Percentiles rank a stretch among this genome's conserved stretches.
Evolutionary conservation across 192 early-diverging fungal species (phyloP).

Genomic region (Dissophora globulifera): DNA sequence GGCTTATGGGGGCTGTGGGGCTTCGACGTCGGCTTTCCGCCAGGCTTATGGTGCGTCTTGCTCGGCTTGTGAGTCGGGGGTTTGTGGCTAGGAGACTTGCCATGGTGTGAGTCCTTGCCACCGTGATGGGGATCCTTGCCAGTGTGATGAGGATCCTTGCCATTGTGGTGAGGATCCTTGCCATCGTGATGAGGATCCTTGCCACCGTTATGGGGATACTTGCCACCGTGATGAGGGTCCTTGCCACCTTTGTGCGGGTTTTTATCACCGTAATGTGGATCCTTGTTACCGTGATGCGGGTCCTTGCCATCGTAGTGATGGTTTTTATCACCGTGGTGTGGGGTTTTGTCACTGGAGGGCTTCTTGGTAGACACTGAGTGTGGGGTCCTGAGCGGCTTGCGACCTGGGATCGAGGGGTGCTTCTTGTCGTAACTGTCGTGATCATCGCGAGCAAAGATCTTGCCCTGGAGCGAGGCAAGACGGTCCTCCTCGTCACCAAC

Average conservation of each 20-base stretch:
- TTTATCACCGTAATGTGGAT: too few species aligned
- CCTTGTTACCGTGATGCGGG: background rate
- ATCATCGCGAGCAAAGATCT: background rate
- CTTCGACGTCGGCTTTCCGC: background rate
- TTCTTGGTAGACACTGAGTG: too few species aligned
- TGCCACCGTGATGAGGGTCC: too few species aligned
- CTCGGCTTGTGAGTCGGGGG: background rate
- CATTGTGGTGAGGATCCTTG: too few species aligned
- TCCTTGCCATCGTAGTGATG: too few species aligned
- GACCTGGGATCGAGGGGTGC: too few species aligned
- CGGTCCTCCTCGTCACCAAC: background rate
- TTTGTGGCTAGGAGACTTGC: constrained; percentile 12
- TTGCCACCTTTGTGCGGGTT: too few species aligned
- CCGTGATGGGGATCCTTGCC: background rate
- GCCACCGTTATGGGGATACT: too few species aligned
- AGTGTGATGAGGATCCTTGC: too few species aligned
- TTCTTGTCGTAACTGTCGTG: constrained; percentile 1
- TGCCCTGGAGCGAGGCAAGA: background rate
- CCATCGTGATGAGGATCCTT: too few species aligned
- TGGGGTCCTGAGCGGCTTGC: too few species aligned
- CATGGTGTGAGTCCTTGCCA: constrained; percentile 7
- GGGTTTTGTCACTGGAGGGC: background rate
- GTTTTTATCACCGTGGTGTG: too few species aligned
- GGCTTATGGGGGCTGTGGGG: constrained; percentile 5
- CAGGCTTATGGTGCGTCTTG: constrained; percentile 10